phyloP scores from a whole-genome alignment of 2,329 filamentous ascomycete genomes.

The Didymella pomorum region DNA sequence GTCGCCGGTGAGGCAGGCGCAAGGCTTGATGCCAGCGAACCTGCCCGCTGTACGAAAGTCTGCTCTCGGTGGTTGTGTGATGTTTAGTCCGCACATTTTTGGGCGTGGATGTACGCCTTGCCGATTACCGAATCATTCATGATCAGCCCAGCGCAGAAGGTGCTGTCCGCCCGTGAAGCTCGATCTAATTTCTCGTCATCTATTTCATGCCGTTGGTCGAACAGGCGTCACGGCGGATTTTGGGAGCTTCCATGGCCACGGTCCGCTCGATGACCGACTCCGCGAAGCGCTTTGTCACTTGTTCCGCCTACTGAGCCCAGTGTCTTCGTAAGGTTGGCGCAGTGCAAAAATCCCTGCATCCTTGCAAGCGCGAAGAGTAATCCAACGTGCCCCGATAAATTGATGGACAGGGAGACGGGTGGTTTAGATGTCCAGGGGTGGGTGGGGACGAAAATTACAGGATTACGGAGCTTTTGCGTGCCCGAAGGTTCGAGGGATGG shows the following conservation, averaged over 20 bases:
- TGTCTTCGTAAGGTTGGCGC: slow-evolving; percentile 49
- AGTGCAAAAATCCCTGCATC: slow-evolving; percentile 42
- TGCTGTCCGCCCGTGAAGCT: slow-evolving; percentile 5
- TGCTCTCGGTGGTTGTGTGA: slow-evolving; percentile 12
- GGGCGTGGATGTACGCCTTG: slow-evolving; percentile 31
- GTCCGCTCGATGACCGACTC: slow-evolving; percentile 44
- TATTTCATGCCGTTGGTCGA: slow-evolving; percentile 28
- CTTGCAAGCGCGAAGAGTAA: slow-evolving; percentile 44
- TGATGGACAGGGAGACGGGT: slow-evolving; percentile 40
- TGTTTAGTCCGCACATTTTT: slow-evolving; percentile 34
- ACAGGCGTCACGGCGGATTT: slow-evolving; percentile 24
- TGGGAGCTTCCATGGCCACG: slow-evolving; percentile 31
- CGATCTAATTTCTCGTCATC: slow-evolving; percentile 28
- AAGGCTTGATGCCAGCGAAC: slow-evolving; percentile 11
- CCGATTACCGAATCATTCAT: slow-evolving; percentile 28
- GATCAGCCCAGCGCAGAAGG: slow-evolving; percentile 2
- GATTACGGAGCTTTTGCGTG: slow-evolving; percentile 15
- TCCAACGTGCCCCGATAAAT: slow-evolving; percentile 46
- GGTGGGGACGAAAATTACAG: slow-evolving; percentile 42
- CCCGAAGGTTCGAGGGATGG: slow-evolving; percentile 9
- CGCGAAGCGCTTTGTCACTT: slow-evolving; percentile 46
- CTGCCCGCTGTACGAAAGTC: slow-evolving; percentile 13
- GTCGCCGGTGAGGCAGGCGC: slow-evolving; percentile 9
- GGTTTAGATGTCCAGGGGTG: slow-evolving; percentile 36
- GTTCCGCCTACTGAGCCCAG: slow-evolving; percentile 38